Percentiles rank a stretch among this genome's conserved stretches.
Evolutionary conservation across 2,329 filamentous ascomycete genomes (phyloP).

Genomic region (Exophiala spinifera): DNA sequence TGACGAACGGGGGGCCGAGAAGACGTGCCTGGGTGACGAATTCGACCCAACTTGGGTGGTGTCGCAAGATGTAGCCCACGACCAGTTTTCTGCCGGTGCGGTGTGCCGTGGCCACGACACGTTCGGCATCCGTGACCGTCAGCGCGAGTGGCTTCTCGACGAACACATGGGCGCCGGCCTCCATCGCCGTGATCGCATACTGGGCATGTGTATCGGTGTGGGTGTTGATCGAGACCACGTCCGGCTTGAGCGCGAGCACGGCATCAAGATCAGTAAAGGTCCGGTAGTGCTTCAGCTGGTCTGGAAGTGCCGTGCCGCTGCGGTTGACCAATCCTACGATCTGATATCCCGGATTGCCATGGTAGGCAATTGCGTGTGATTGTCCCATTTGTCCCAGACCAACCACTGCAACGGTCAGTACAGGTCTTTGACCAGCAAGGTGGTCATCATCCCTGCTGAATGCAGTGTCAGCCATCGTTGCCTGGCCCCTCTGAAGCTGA

Average conservation of each 20-base stretch:
- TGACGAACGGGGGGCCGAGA: slow-evolving; percentile 26
- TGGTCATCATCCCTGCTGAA: too few relatives aligned
- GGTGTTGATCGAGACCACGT: slow-evolving; percentile 25
- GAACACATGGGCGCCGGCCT: slow-evolving; percentile 25
- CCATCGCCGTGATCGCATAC: slow-evolving; percentile 23
- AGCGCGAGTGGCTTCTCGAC: slow-evolving; percentile 26
- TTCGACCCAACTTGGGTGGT: slow-evolving; percentile 26
- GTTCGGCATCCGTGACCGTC: slow-evolving; percentile 45
- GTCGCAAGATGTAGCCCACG: slow-evolving; percentile 48
- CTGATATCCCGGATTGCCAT: slow-evolving; percentile 20
- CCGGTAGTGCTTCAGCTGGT: slow-evolving; percentile 12
- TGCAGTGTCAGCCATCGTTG: too few relatives aligned
- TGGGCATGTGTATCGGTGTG: slow-evolving; percentile 23
- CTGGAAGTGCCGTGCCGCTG: slow-evolving; percentile 11
- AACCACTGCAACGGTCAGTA: too few relatives aligned
- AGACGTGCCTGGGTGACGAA: slow-evolving; percentile 24
- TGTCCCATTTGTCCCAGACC: too few relatives aligned
- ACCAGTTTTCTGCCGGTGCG: slow-evolving; percentile 48
- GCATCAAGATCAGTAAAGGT: slow-evolving; percentile 9
- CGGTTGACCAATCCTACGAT: slow-evolving; percentile 21
- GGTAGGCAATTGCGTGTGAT: slow-evolving; percentile 22
- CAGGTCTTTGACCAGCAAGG: too few relatives aligned
- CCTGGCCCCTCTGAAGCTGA: too few relatives aligned
- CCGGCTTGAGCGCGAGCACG: slow-evolving; percentile 16
- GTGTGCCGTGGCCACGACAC: slow-evolving; percentile 42